A percentile compares a stretch with the other conserved stretches of the same genome.
phyloP scores from a whole-genome alignment of 495 filamentous ascomycete species.

The Hypoxylon fuscum region DNA sequence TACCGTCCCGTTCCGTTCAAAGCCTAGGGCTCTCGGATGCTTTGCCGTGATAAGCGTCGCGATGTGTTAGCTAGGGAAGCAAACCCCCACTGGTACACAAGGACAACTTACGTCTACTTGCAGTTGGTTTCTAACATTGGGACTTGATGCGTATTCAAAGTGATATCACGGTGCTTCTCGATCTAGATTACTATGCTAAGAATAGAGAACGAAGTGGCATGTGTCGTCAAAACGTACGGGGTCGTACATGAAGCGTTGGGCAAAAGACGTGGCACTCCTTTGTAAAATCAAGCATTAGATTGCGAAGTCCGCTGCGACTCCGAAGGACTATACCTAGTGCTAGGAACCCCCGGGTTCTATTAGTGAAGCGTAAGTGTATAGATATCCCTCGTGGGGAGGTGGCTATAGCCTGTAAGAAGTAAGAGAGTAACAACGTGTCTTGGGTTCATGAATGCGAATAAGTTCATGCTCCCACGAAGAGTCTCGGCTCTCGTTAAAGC shows the following conservation, averaged over 20 bases:
- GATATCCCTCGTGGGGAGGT: neutral
- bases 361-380: too few species aligned
- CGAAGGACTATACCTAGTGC: too few species aligned
- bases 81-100: slow-evolving; percentile 12
- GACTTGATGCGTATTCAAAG: slow-evolving; percentile 6
- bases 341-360: too few species aligned
- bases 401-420: slow-evolving; percentile 30
- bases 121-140: slow-evolving; percentile 4
- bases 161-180: slow-evolving; percentile 10
- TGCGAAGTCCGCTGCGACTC: too few species aligned
- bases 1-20: slow-evolving; percentile 16
- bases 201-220: neutral
- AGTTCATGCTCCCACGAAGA: neutral
- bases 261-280: slow-evolving; percentile 15
- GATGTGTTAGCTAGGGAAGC: slow-evolving; percentile 1
- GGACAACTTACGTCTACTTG: slow-evolving; percentile 7
- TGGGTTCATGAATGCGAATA: slow-evolving; percentile 25
- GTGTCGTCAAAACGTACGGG: neutral
- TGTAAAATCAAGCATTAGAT: slow-evolving; percentile 5
- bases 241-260: slow-evolving; percentile 1
- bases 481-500: slow-evolving; percentile 13
- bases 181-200: slow-evolving; percentile 5
- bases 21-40: slow-evolving; percentile 21
- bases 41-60: slow-evolving; percentile 19
- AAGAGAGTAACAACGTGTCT: slow-evolving; percentile 27